Conservation (phyloP, 805 yeast species). For the Yamadazyma akitaensis region DNA sequence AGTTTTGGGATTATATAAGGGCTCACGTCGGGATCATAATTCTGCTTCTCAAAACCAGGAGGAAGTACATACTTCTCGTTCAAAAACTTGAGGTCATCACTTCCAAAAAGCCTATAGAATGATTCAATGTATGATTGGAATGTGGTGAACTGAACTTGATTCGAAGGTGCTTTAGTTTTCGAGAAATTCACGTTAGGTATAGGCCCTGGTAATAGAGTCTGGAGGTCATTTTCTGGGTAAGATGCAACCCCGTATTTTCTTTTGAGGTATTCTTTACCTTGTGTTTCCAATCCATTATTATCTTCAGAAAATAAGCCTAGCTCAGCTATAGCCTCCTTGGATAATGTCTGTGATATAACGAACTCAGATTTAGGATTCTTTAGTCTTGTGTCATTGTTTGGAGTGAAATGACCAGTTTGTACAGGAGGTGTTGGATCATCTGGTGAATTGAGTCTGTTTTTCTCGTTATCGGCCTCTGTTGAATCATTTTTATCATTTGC, state of each 20-base stretch:
- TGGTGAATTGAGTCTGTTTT: conserved; percentile 20
- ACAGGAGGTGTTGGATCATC: conserved; percentile 45
- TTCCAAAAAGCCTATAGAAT: conserved; percentile 70
- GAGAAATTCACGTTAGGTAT: conserved; percentile 88
- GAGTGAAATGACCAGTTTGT: conserved; percentile 42
- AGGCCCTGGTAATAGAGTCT: conserved; percentile 77
- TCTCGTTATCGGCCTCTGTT: not conserved
- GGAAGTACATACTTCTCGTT: conserved; percentile 60
- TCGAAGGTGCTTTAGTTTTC: conserved; percentile 63
- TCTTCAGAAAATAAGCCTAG: conserved; percentile 66
- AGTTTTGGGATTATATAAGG: conserved; percentile 83
- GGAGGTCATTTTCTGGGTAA: conserved; percentile 78
- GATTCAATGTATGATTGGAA: conserved; percentile 84
- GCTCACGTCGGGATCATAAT: conserved; percentile 49
- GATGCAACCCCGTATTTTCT: conserved; percentile 82
- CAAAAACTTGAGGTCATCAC: conserved; percentile 77
- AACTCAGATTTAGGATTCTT: conserved; percentile 76
- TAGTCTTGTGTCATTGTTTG: conserved; percentile 54
- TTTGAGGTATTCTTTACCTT: conserved; percentile 73
- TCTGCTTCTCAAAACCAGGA: conserved; percentile 39
- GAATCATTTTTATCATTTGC: not conserved
- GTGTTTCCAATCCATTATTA: conserved; percentile 54
- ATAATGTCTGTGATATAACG: conserved; percentile 66
- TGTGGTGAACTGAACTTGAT: conserved; percentile 89
- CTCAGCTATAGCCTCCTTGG: conserved; percentile 56